A percentile compares a stretch with the other conserved stretches of the same genome.
These are phyloP conservation scores for Scedosporium apiospermum DNA, from an alignment of 2,329 filamentous ascomycete genomes.

Conservation along the genomic window DNA sequence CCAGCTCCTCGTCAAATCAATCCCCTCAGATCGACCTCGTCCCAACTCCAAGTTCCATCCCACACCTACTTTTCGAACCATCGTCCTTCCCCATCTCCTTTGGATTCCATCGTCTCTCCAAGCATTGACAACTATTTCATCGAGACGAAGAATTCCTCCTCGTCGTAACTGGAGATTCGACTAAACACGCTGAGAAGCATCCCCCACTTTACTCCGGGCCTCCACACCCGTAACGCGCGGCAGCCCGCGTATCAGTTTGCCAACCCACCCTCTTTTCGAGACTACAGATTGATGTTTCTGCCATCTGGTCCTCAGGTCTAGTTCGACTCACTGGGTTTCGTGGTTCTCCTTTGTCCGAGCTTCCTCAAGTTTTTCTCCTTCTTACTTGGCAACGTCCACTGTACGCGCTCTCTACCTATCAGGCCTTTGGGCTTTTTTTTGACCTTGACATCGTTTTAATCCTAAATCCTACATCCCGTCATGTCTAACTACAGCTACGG, in stretches of 20 bases:
- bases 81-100: background rate
- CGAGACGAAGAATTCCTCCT: background rate
- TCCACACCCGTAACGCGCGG: background rate
- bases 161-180: background rate
- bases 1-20: background rate
- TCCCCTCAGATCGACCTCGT: background rate
- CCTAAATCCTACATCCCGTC: constrained; percentile 2
- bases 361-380: background rate
- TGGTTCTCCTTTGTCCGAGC: background rate
- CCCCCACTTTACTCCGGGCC: background rate
- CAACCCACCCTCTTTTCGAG: background rate
- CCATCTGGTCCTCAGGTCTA: background rate
- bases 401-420: background rate
- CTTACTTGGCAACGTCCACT: background rate
- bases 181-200: background rate
- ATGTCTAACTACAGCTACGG: constrained; percentile 45
- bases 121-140: background rate
- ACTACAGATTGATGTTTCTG: background rate
- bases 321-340: background rate
- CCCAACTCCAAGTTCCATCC: background rate
- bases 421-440: constrained; percentile 5
- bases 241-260: constrained; percentile 3
- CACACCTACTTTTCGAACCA: background rate
- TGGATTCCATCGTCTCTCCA: background rate
- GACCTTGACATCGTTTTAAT: background rate